Percentiles rank a stretch among this genome's conserved stretches.
phyloP scores from a whole-genome alignment of 1,284 basidiomycete genomes.

The Rhodotorula sp. region DNA sequence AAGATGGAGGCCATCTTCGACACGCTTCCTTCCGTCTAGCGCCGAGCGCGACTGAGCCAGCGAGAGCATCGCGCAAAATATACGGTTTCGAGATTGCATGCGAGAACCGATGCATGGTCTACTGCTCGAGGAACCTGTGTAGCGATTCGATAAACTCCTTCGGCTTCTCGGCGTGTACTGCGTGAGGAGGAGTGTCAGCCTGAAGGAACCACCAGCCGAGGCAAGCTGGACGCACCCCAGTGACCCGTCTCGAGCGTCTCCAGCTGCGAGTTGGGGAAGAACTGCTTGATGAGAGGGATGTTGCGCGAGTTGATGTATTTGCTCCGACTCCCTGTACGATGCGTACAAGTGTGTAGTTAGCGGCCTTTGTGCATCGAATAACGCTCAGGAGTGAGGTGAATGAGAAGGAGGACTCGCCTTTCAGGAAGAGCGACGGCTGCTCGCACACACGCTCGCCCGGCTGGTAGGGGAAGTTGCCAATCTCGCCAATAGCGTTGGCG shows the following conservation, averaged over 20 bases:
- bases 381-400: neutral
- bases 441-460: slow-evolving; percentile 60
- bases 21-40: too few relatives aligned
- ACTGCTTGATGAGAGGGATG: slow-evolving; percentile 58
- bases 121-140: slow-evolving; percentile 42
- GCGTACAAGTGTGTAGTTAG: neutral
- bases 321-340: slow-evolving; percentile 56
- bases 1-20: too few relatives aligned
- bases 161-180: slow-evolving; percentile 49
- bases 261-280: slow-evolving; percentile 64
- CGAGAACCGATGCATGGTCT: neutral
- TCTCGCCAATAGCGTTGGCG: slow-evolving; percentile 60
- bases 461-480: slow-evolving; percentile 70
- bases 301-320: slow-evolving; percentile 73
- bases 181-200: too few relatives aligned
- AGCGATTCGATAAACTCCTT: slow-evolving; percentile 48
- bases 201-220: too few relatives aligned
- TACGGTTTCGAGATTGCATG: too few relatives aligned
- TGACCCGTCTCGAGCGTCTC: slow-evolving; percentile 50
- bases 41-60: too few relatives aligned
- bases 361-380: neutral
- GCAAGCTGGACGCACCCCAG: slow-evolving; percentile 48
- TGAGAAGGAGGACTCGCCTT: slow-evolving; percentile 59
- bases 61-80: too few relatives aligned
- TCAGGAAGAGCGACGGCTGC: slow-evolving; percentile 70